Evolutionary conservation across 495 filamentous ascomycete genomes (phyloP).

Genomic region (Ascobolus immersus): DNA sequence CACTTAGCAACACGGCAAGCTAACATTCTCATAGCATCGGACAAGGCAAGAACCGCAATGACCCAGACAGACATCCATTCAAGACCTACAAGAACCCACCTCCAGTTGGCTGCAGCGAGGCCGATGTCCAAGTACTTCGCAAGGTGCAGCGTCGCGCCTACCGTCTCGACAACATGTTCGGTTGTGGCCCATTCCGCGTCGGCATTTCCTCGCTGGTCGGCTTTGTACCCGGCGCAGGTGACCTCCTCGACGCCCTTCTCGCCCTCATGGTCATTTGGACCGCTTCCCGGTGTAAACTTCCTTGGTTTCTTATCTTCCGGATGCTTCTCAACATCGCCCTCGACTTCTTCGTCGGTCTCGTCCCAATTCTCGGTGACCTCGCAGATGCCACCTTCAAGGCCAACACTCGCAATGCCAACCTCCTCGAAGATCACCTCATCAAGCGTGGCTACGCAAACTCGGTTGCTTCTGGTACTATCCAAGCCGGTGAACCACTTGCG

Average conservation of each 20-base stretch:
- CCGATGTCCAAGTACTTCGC: slow-evolving; percentile 56
- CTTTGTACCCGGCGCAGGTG: slow-evolving; percentile 56
- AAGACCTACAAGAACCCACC: slow-evolving; percentile 43
- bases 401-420: slow-evolving; percentile 53
- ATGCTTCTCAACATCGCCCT: slow-evolving; percentile 58
- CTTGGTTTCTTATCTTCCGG: slow-evolving; percentile 23
- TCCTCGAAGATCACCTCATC: slow-evolving; percentile 44
- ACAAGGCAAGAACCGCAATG: too few relatives aligned
- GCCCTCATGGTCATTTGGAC: slow-evolving; percentile 42
- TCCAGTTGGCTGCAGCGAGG: slow-evolving; percentile 43
- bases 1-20: slow-evolving; percentile 24
- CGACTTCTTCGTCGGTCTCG: slow-evolving; percentile 57
- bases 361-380: slow-evolving; percentile 68
- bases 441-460: too few relatives aligned
- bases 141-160: slow-evolving; percentile 61
- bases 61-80: too few relatives aligned
- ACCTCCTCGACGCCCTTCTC: slow-evolving; percentile 42
- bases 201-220: slow-evolving; percentile 67
- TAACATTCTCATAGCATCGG: too few relatives aligned
- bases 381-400: slow-evolving; percentile 40
- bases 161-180: slow-evolving; percentile 53
- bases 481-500: too few relatives aligned
- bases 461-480: too few relatives aligned
- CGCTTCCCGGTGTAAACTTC: slow-evolving; percentile 46
- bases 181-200: slow-evolving; percentile 46